These are phyloP conservation scores for Hyaloperonospora arabidopsidis DNA, from an alignment of 352 stramenopile genomes.

Conservation along the genomic window DNA sequence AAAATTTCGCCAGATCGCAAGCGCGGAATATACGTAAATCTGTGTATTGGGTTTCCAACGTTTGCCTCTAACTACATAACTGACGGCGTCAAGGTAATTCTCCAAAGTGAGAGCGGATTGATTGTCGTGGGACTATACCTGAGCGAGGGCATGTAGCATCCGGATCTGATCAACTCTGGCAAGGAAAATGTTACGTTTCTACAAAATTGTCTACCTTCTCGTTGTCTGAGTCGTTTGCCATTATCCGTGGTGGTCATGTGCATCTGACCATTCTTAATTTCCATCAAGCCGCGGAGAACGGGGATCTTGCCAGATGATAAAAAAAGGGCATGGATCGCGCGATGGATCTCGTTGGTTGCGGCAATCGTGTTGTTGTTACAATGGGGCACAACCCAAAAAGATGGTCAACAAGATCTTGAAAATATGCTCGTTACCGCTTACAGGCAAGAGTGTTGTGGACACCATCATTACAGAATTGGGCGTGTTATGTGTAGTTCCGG, in stretches of 20 bases:
- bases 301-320: constrained; percentile 94
- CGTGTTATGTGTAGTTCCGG: constrained; percentile 64
- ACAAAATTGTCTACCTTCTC: constrained; percentile 89
- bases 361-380: constrained; percentile 92
- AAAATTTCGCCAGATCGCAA: constrained; percentile 76
- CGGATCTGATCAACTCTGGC: constrained; percentile 95
- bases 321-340: constrained; percentile 96
- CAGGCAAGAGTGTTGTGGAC: constrained; percentile 91
- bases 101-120: constrained; percentile 95
- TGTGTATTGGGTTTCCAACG: constrained; percentile 94
- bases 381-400: constrained; percentile 96
- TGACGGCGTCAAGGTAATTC: constrained; percentile 88
- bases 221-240: constrained; percentile 92
- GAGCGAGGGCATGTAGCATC: constrained; percentile 80
- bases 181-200: constrained; percentile 95
- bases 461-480: constrained; percentile 90
- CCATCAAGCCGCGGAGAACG: constrained; percentile 89
- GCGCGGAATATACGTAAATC: constrained; percentile 95
- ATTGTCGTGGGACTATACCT: constrained; percentile 91
- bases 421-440: constrained; percentile 89
- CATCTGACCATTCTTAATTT: constrained; percentile 94
- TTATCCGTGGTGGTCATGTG: constrained; percentile 95
- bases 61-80: constrained; percentile 94
- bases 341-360: constrained; percentile 94
- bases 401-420: constrained; percentile 91